A percentile compares a stretch with the other conserved stretches of the same genome.
Evolutionary conservation across 2,329 filamentous ascomycete genomes (phyloP).

Genomic region (Bertia moriformis): DNA sequence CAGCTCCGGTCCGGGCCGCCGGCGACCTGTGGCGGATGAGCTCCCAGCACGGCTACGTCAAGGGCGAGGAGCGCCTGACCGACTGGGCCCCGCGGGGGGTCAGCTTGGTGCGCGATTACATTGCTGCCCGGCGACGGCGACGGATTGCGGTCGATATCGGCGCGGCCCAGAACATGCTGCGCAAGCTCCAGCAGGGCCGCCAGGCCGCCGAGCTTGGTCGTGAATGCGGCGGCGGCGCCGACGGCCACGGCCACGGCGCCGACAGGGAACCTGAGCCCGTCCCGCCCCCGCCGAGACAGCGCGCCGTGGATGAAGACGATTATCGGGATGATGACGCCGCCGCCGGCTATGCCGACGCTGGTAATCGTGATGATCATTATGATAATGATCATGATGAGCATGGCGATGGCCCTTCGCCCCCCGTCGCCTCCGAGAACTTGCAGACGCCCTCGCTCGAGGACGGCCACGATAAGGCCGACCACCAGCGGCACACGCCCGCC

Average conservation of each 20-base stretch:
- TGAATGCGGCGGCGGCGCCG: slow-evolving; percentile 12
- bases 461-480: not conserved
- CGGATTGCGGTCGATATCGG: slow-evolving; percentile 68
- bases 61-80: slow-evolving; percentile 75
- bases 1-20: slow-evolving; percentile 76
- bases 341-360: too few species aligned
- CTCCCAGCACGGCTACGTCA: slow-evolving; percentile 91
- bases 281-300: too few species aligned
- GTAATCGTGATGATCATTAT: too few species aligned
- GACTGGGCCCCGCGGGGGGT: slow-evolving; percentile 83
- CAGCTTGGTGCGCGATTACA: slow-evolving; percentile 75
- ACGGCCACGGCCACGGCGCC: too few species aligned
- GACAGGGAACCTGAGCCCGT: not conserved
- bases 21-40: slow-evolving; percentile 94
- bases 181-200: too few species aligned
- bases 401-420: too few species aligned
- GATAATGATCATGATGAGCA: too few species aligned
- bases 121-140: slow-evolving; percentile 59
- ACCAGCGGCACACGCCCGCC: slow-evolving; percentile 22
- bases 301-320: not conserved
- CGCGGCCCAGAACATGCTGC: slow-evolving; percentile 52
- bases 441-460: not conserved
- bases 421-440: too few species aligned
- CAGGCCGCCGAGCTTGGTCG: slow-evolving; percentile 26
- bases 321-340: not conserved